These are phyloP conservation scores for Abrus pulchellus DNA, from an alignment of 306 rosid species.

Conservation along the genomic window DNA sequence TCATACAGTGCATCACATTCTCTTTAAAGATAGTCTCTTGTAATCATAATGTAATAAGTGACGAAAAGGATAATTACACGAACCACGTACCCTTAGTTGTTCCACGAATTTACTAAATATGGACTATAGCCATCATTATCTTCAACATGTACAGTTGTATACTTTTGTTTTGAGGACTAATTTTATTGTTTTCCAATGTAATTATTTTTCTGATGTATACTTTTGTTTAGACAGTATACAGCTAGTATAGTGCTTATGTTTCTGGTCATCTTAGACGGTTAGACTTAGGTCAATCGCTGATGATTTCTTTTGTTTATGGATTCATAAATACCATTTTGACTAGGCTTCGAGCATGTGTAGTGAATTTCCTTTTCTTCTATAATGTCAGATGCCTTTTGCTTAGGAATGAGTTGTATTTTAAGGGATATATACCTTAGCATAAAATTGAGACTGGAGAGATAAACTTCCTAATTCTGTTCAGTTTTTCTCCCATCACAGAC, in stretches of 20 bases:
- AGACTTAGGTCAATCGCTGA: not conserved
- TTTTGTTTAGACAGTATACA: not conserved
- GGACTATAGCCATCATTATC: not conserved
- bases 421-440: no score
- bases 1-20: no score
- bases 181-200: not conserved
- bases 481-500: no score
- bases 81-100: no score
- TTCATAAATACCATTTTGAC: not conserved
- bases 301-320: not conserved
- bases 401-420: no score
- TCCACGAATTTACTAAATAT: no score
- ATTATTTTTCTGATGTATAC: not conserved
- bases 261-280: not conserved
- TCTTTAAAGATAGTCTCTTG: no score
- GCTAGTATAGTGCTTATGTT: not conserved
- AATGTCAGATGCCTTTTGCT: not conserved
- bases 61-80: no score
- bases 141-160: not conserved
- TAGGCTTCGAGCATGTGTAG: not conserved
- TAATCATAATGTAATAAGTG: no score
- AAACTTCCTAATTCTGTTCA: no score
- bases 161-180: not conserved
- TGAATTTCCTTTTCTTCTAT: not conserved
- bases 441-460: no score